These are phyloP conservation scores for Scheffersomyces stambukii DNA, from an alignment of 1,139 yeast genomes.

Conservation along the genomic window DNA sequence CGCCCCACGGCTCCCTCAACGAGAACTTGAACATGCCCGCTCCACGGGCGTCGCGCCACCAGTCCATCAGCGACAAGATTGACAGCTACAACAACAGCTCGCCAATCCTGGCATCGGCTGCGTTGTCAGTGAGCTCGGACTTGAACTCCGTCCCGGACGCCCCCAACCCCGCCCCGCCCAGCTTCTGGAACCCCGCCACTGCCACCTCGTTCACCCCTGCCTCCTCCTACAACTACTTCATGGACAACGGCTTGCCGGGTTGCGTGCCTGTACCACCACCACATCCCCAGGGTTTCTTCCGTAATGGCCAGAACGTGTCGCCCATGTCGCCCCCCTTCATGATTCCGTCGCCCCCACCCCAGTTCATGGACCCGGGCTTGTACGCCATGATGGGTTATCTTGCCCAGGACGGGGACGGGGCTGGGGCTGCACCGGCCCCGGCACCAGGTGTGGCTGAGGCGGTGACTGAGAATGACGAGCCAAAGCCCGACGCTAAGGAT, in stretches of 20 bases:
- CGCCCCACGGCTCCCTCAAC: slow-evolving; percentile 48
- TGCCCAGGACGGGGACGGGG: slow-evolving; percentile 2
- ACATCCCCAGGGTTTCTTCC: slow-evolving; percentile 4
- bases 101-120: slow-evolving; percentile 47
- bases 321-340: slow-evolving; percentile 42
- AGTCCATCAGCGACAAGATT: slow-evolving; percentile 61
- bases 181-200: slow-evolving; percentile 65
- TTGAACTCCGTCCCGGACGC: slow-evolving; percentile 13
- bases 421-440: slow-evolving; percentile 5
- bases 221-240: slow-evolving; percentile 23
- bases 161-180: slow-evolving; percentile 27
- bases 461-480: slow-evolving; percentile 6
- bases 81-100: slow-evolving; percentile 52
- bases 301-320: slow-evolving; percentile 13
- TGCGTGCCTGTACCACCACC: slow-evolving; percentile 10
- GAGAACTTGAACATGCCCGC: slow-evolving; percentile 47
- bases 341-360: slow-evolving; percentile 34
- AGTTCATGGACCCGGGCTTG: slow-evolving; percentile 37
- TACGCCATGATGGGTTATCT: slow-evolving; percentile 25
- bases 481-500: slow-evolving; percentile 7
- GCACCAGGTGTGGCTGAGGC: slow-evolving; percentile 1
- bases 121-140: slow-evolving; percentile 32
- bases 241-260: slow-evolving; percentile 16
- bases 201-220: slow-evolving; percentile 55
- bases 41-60: slow-evolving; percentile 44